Evolutionary conservation across 2,329 filamentous ascomycete genomes (phyloP).

Genomic region (Fusarium buharicum): DNA sequence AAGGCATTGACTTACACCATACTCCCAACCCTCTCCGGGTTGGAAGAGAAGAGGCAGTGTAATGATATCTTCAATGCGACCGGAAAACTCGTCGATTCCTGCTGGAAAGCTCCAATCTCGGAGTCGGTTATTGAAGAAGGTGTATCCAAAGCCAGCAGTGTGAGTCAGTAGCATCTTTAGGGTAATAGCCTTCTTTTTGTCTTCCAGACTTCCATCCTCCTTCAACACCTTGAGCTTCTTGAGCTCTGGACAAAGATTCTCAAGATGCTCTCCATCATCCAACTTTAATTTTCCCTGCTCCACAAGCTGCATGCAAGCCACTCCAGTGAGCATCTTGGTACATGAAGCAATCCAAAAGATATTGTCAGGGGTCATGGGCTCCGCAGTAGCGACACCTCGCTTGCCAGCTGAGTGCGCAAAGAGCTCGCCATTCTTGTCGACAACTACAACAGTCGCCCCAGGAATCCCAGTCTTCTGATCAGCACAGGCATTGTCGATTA

Average conservation of each 20-base stretch:
- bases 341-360: slow-evolving; percentile 70
- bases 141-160: slow-evolving; percentile 67
- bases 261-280: slow-evolving; percentile 59
- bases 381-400: slow-evolving; percentile 54
- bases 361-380: slow-evolving; percentile 68
- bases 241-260: slow-evolving; percentile 62
- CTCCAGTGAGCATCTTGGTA: slow-evolving; percentile 64
- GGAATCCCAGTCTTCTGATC: slow-evolving; percentile 56
- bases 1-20: slow-evolving; percentile 57
- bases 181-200: slow-evolving; percentile 63
- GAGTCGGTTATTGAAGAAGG: slow-evolving; percentile 63
- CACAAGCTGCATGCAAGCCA: slow-evolving; percentile 68
- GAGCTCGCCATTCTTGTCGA: slow-evolving; percentile 60
- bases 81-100: slow-evolving; percentile 68
- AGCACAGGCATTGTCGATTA: slow-evolving; percentile 53
- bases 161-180: slow-evolving; percentile 68
- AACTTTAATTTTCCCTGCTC: slow-evolving; percentile 60
- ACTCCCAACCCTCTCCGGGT: slow-evolving; percentile 70
- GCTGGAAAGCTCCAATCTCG: slow-evolving; percentile 59
- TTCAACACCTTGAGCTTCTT: slow-evolving; percentile 58
- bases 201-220: slow-evolving; percentile 51
- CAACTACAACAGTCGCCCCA: slow-evolving; percentile 57
- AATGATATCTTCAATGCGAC: slow-evolving; percentile 61
- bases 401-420: slow-evolving; percentile 61
- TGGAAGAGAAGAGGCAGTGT: slow-evolving; percentile 67